Percentiles rank a stretch among this genome's conserved stretches.
Conservation (phyloP, 768 basidiomycete species). For the Sarcodon aspratus region DNA sequence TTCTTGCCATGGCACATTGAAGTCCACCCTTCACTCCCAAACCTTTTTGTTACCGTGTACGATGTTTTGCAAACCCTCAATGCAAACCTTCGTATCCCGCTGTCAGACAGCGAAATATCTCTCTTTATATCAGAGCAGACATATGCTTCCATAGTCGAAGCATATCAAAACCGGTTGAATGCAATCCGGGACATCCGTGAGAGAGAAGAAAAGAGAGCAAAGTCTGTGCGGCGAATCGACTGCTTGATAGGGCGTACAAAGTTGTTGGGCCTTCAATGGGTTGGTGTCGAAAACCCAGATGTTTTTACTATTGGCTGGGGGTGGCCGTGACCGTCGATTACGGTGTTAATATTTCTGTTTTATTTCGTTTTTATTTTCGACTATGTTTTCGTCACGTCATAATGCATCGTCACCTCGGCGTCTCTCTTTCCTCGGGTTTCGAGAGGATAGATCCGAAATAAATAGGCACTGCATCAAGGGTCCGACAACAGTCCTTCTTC, state of each 20-base stretch:
- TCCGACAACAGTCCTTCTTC: too few relatives aligned
- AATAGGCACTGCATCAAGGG: too few relatives aligned
- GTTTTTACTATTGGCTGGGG: neutral
- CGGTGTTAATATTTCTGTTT: too few relatives aligned
- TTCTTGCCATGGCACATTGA: neutral
- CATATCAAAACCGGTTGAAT: neutral
- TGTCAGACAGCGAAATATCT: neutral
- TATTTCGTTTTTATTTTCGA: too few relatives aligned
- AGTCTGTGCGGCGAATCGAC: neutral
- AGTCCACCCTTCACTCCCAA: neutral
- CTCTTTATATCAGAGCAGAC: neutral
- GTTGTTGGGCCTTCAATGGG: neutral
- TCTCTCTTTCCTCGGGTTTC: too few relatives aligned
- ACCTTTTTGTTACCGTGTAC: neutral
- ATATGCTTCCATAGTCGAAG: neutral
- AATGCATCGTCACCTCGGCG: too few relatives aligned
- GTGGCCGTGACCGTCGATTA: neutral
- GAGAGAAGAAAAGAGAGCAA: neutral
- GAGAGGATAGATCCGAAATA: too few relatives aligned
- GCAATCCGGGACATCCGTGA: neutral
- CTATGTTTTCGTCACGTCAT: too few relatives aligned
- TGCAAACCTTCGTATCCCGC: neutral
- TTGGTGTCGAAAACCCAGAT: neutral
- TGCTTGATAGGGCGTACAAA: neutral
- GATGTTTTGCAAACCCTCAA: neutral